Conservation (phyloP, 2,329 filamentous ascomycete genomes). For the Apiospora malaysiana region DNA sequence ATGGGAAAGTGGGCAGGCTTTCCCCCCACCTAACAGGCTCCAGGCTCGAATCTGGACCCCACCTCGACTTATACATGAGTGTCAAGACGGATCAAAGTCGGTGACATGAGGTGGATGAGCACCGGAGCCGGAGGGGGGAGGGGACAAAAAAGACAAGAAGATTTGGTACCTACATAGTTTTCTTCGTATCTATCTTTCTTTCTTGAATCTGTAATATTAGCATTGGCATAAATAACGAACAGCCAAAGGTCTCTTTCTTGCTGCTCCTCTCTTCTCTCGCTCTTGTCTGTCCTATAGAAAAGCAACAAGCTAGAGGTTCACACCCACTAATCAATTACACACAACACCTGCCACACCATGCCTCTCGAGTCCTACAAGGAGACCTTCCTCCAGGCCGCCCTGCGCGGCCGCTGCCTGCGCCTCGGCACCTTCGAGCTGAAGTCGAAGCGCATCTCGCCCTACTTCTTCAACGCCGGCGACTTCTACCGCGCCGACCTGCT, state of each 20-base stretch:
- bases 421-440: conserved; percentile 91
- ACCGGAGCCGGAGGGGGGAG: not conserved
- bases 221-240: not conserved
- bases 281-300: not conserved
- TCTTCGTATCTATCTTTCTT: too few relatives aligned
- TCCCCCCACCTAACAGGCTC: not conserved
- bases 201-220: not conserved
- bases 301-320: not conserved
- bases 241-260: not conserved
- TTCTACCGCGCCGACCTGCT: conserved; percentile 85
- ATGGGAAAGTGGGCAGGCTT: not conserved
- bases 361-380: conserved; percentile 70
- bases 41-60: not conserved
- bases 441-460: conserved; percentile 88
- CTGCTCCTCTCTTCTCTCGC: not conserved
- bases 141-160: not conserved
- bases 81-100: not conserved
- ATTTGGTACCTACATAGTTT: too few relatives aligned
- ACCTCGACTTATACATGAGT: conserved; percentile 4
- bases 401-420: conserved; percentile 73
- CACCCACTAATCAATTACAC: not conserved
- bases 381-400: conserved; percentile 72
- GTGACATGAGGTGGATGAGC: conserved; percentile 1
- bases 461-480: conserved; percentile 96
- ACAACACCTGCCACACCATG: conserved; percentile 40